Evolutionary conservation across 371 early-diverging fungal genomes (phyloP).

Genomic region (Haplosporangium sp.): DNA sequence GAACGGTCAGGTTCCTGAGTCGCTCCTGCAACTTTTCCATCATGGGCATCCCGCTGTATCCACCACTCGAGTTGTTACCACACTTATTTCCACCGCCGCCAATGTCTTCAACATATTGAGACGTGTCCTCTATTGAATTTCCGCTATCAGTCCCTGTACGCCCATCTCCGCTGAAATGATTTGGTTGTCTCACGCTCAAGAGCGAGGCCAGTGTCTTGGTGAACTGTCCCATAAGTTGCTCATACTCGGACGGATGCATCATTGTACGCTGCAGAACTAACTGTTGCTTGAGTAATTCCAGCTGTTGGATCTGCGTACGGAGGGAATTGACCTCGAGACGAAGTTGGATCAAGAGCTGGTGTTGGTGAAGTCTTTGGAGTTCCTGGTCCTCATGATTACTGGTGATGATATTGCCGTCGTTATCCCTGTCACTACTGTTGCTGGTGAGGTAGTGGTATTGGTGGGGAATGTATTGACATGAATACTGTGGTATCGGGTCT

Average conservation of each 20-base stretch:
- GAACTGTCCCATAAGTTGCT: conserved; percentile 44
- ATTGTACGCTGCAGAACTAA: conserved; percentile 27
- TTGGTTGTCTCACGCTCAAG: conserved; percentile 20
- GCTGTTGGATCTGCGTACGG: conserved; percentile 38
- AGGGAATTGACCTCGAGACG: conserved; percentile 41
- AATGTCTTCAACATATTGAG: too few relatives aligned
- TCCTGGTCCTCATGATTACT: conserved; percentile 22
- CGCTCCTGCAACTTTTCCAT: conserved; percentile 38
- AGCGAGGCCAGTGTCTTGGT: conserved; percentile 32
- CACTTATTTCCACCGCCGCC: background rate
- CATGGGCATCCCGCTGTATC: conserved; percentile 26
- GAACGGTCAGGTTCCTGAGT: conserved; percentile 29
- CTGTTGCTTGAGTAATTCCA: conserved; percentile 39
- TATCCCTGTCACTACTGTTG: background rate
- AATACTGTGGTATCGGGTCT: conserved; percentile 30
- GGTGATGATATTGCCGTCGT: background rate
- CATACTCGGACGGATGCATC: conserved; percentile 33
- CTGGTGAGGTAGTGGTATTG: conserved; percentile 4
- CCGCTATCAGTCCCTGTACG: background rate
- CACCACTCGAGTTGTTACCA: conserved; percentile 1
- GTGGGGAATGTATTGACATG: conserved; percentile 5
- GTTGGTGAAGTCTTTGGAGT: conserved; percentile 36
- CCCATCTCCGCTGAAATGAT: conserved; percentile 16
- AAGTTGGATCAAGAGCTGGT: conserved; percentile 39
- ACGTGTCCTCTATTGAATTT: background rate